Conservation (phyloP, 805 yeast genomes). For the Candida stauntonica region DNA sequence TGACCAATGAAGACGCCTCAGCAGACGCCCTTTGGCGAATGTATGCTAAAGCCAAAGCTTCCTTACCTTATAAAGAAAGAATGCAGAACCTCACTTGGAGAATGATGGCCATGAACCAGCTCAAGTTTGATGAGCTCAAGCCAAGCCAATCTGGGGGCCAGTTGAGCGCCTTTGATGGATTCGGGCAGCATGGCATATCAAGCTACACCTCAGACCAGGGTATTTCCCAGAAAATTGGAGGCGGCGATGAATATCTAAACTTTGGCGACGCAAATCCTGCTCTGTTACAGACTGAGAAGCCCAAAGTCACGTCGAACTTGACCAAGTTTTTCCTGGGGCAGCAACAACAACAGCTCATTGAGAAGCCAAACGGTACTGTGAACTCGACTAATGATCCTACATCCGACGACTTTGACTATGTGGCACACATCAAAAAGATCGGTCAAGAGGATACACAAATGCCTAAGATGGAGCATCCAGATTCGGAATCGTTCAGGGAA, state of each 20-base stretch:
- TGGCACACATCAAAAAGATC: slow-evolving; percentile 57
- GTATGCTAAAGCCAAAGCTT: slow-evolving; percentile 71
- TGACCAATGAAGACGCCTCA: not conserved
- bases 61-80: slow-evolving; percentile 68
- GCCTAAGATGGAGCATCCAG: not conserved
- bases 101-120: slow-evolving; percentile 56
- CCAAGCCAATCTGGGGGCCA: not conserved
- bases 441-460: slow-evolving; percentile 36
- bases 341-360: slow-evolving; percentile 5
- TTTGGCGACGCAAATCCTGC: slow-evolving; percentile 13
- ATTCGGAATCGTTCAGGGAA: slow-evolving; percentile 5
- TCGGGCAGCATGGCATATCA: not conserved
- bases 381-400: slow-evolving; percentile 35
- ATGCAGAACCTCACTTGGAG: slow-evolving; percentile 89
- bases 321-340: slow-evolving; percentile 22
- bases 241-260: slow-evolving; percentile 25
- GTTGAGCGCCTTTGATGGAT: not conserved
- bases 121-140: slow-evolving; percentile 2
- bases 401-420: slow-evolving; percentile 56
- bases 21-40: slow-evolving; percentile 69
- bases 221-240: not conserved
- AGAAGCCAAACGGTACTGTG: not conserved
- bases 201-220: no score
- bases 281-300: slow-evolving; percentile 4
- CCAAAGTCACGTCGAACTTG: slow-evolving; percentile 22